These are phyloP conservation scores for Cucurbita moschata DNA, from an alignment of 306 rosid species.

Conservation along the genomic window DNA sequence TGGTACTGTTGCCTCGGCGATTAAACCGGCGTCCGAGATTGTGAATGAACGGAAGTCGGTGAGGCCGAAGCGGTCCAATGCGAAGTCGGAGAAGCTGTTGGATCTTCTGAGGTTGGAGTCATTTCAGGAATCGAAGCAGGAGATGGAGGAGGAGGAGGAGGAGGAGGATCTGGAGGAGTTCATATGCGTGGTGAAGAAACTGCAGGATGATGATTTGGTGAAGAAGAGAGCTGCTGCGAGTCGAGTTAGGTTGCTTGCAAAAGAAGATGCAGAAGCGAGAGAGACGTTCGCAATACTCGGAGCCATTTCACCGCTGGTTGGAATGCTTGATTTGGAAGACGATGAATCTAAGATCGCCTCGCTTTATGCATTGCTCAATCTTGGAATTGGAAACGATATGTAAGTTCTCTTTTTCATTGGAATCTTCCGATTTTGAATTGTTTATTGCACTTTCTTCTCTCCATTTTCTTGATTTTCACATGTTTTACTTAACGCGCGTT, in stretches of 20 bases:
- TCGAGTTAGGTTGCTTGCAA: conserved; percentile 46
- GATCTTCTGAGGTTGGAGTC: conserved; percentile 54
- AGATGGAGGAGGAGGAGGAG: conserved; percentile 32
- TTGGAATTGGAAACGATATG: conserved; percentile 86
- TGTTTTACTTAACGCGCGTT: neutral
- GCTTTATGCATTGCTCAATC: conserved; percentile 90
- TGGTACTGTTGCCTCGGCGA: neutral
- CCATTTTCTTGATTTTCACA: neutral
- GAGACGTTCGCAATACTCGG: conserved; percentile 75
- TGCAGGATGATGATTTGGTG: conserved; percentile 37
- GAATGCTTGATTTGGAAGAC: conserved; percentile 68
- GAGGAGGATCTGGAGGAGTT: conserved; percentile 47
- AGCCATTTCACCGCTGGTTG: conserved; percentile 77
- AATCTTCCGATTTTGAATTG: neutral
- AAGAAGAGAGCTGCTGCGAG: conserved; percentile 46
- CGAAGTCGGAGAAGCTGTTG: conserved; percentile 57
- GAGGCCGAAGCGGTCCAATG: conserved; percentile 7
- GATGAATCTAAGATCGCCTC: conserved; percentile 57
- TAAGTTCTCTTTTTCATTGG: conserved; percentile 27
- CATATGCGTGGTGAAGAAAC: conserved; percentile 44
- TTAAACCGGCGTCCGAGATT: conserved; percentile 13
- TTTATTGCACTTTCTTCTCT: neutral
- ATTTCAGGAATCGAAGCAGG: conserved; percentile 33
- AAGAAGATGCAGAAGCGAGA: conserved; percentile 62
- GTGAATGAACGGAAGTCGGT: conserved; percentile 7